Evolutionary conservation across 495 filamentous ascomycete genomes (phyloP), one percentile per base, ranked within the genome.

Genomic region (Hypoxylon subgilvum): DNA sequence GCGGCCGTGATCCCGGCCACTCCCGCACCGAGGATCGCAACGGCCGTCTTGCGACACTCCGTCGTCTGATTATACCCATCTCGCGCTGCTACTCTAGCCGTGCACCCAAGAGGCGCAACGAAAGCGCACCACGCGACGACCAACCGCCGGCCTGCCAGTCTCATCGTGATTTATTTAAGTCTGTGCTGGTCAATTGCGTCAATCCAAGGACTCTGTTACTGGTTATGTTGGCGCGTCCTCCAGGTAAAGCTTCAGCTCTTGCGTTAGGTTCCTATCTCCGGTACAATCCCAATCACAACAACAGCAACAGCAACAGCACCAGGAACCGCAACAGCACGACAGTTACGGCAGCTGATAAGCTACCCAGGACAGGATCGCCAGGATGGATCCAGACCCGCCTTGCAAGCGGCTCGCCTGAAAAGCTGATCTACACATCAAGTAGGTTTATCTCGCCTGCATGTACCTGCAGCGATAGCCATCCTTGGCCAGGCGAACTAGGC

Each of bases 1-100:
- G 88, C 87, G 30, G 88, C 87, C 9, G 87, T 85, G 18, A 91
- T 87, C 13, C 88, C 88, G 6, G 87, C 80, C 51, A 85, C 81
- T 1, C 84, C 84, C 28, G 80, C 84, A 14, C 84, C 84, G 18
- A 78, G 67, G 27, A 81, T 72, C 10, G 72, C 76, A n/a, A 79
- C 75, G 30, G 67, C 71, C 9, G 77, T 79, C 45, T 72, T 74
- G 18, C 51, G 62, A 53, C 71, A 72, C 42, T 62, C 50, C 0
- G 34, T 30, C 23, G 35, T 40, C 4, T 52, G 27, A 7, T 30
- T 13, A 4, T 34, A 36, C n/a, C n/a, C n/a, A n/a, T n/a, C n/a
- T 7, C 53, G 57, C 27, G 55, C 10, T 3, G 22, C 23, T 1
- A 52, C 36, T 16, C 40, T 21, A 27, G 50, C 53, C 23, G 38